Base-by-base conservation (phyloP, 345 rosid species). In the Pseudoturritis turrita region DNA sequence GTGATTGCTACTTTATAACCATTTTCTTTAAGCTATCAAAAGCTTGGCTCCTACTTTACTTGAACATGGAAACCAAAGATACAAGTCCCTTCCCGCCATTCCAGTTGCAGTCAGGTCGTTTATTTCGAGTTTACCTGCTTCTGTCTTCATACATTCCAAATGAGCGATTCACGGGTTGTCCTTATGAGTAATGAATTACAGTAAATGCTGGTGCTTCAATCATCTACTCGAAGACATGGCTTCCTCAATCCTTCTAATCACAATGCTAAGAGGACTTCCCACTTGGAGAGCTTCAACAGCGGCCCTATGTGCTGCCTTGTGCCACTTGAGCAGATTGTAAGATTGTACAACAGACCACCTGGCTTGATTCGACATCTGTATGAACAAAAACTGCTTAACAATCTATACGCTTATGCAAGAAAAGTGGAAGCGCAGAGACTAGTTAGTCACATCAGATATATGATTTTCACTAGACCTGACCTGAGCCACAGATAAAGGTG, bases 311-410 rank as follows among this genome's bases (percentile, higher is more conserved):
- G 96, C 95, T 2, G 72, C 73, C 73, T 62, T 86, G 54, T 93
- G 90, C 97, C 97, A 93, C 76, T 87, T 93, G 71, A 93, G 89
- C 57, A 93, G 88, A 72, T 93, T 93, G 70, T 89, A 93, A 4
- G 98, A 83, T 77, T 90, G 98, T 44, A 89, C 68, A 74, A 90
- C 88, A 3, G 97, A 79, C 97, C 97, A 90, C 71, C 98, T 86
- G 15, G 98, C 98, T 83, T 87, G 97, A 85, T 93, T 93, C n/a
- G 96, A 87, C 98, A 90, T 93, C 96, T 93, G 76, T n/a, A 47
- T 62, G 56, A 65, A 47, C 19, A 44, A 65, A 61, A 17, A 68
- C 10, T 9, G 56, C 4, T 45, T 55, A 54, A 35, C 68, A 31
- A 37, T 46, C 36, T 46, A 45, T 29, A 17, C 33, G 55, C 36